phyloP scores from a whole-genome alignment of 2,329 filamentous ascomycete species.

The Arachnopeziza araneosa region DNA sequence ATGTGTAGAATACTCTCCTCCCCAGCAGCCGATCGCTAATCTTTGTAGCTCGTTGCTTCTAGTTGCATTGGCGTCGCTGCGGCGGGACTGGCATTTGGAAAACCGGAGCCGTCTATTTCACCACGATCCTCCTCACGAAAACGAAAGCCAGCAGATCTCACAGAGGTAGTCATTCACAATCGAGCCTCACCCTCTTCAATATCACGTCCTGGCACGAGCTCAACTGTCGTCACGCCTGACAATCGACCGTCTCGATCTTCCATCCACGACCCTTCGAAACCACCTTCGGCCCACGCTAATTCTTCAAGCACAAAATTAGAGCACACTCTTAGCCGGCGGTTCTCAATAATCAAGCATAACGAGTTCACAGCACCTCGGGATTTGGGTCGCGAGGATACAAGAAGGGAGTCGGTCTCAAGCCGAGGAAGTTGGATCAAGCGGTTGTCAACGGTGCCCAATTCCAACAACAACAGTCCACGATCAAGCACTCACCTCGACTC shows the following conservation, averaged over 20 bases:
- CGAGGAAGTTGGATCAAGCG: slow-evolving; percentile 68
- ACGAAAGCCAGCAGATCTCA: slow-evolving; percentile 22
- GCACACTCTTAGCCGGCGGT: slow-evolving; percentile 18
- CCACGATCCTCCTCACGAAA: slow-evolving; percentile 27
- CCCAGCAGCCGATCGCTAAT: slow-evolving; percentile 11
- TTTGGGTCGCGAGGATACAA: slow-evolving; percentile 19
- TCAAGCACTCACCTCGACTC: slow-evolving; percentile 63
- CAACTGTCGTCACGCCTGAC: slow-evolving; percentile 24
- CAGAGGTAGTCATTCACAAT: slow-evolving; percentile 19
- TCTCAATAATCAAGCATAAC: slow-evolving; percentile 21
- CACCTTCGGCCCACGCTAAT: slow-evolving; percentile 12
- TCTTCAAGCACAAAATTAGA: slow-evolving; percentile 20
- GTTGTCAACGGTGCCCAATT: slow-evolving; percentile 59
- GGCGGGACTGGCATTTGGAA: slow-evolving; percentile 29
- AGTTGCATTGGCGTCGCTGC: slow-evolving; percentile 33
- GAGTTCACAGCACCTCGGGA: slow-evolving; percentile 16
- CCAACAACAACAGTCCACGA: slow-evolving; percentile 57
- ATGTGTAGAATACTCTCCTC: neutral
- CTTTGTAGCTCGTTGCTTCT: slow-evolving; percentile 31
- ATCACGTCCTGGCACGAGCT: slow-evolving; percentile 27
- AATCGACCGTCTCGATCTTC: neutral
- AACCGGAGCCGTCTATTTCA: slow-evolving; percentile 24
- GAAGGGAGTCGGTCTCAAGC: slow-evolving; percentile 53
- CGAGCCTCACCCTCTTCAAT: slow-evolving; percentile 18
- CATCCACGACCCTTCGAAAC: neutral